Evolutionary conservation across 148 eudicot genomes (phyloP), one percentile per base, ranked within the genome.

Genomic region (Salicornia ramosissima): DNA sequence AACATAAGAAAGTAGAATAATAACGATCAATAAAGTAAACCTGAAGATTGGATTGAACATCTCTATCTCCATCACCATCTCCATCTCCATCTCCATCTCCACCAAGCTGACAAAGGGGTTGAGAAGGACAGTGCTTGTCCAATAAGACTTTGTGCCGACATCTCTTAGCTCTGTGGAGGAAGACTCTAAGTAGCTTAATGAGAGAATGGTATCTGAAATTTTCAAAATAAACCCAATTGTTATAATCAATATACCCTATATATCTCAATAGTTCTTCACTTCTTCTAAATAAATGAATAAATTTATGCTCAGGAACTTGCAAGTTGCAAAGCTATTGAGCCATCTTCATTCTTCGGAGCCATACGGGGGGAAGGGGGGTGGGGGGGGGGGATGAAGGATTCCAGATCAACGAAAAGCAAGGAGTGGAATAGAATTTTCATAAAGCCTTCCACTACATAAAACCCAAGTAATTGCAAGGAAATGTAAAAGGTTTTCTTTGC

Each of bases 121-220:
- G 83, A 59, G 75, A 8, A 53, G 83, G 28, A 71, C 97, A 92
- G 67, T 93, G 96, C 80, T 84, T 90, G 55, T 88, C 87, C 77
- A 93, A 69, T 51, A 93, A 74, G 71, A 61, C 71, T 72, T 24
- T 25, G 76, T 84, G 84, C 49, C 64, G 81, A 71, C 92, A 90
- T 64, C 43, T 55, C 29, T 69, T 80, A 61, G 84, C 88, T 72
- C 80, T 87, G 65, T 68, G 71, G 56, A 84, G 71, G 57, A 90
- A 80, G 39, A 25, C 78, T 79, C 82, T 85, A 68, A 90, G 86
- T 62, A 80, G 72, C 87, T 80, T 85, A 26, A 81, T 24, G 26
- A 88, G 84, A 52, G 92, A 84, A 73, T 84, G 90, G 65, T 85
- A 88, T 61, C 96, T 90, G 79, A 76, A 74, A 42, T 75, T 40